phyloP scores from a whole-genome alignment of 2,329 filamentous ascomycete genomes.

The Didymella lethalis region DNA sequence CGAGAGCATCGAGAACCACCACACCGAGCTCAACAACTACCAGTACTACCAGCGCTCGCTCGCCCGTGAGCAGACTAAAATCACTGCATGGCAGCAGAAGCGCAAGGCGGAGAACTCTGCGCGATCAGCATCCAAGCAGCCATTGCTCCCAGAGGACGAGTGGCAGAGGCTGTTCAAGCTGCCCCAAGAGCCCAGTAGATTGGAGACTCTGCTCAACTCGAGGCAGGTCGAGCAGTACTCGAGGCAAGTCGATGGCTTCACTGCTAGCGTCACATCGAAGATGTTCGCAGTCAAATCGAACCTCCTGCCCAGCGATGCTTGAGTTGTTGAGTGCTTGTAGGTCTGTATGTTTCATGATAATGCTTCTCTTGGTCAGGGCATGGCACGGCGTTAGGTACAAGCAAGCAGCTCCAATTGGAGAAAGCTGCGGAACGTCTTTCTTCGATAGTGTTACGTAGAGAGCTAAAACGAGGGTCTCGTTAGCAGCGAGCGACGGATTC shows the following conservation, averaged over 20 bases:
- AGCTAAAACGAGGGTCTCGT: slow-evolving; percentile 21
- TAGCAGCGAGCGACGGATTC: slow-evolving; percentile 33
- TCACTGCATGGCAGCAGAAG: slow-evolving; percentile 95
- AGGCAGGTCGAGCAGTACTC: slow-evolving; percentile 98
- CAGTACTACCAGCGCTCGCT: slow-evolving; percentile 96
- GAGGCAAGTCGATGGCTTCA: slow-evolving; percentile 95
- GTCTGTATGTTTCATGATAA: slow-evolving; percentile 40
- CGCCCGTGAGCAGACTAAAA: slow-evolving; percentile 93
- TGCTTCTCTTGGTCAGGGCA: slow-evolving; percentile 48
- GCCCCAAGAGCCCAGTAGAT: slow-evolving; percentile 87
- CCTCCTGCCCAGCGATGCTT: slow-evolving; percentile 63
- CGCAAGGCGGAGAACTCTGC: slow-evolving; percentile 94
- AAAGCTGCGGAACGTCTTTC: slow-evolving; percentile 32
- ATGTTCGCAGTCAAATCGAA: slow-evolving; percentile 94
- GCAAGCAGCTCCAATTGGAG: slow-evolving; percentile 30
- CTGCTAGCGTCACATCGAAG: slow-evolving; percentile 88
- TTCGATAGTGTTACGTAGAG: slow-evolving; percentile 21
- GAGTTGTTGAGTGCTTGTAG: slow-evolving; percentile 28
- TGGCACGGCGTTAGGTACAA: slow-evolving; percentile 50
- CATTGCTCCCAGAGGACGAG: slow-evolving; percentile 91
- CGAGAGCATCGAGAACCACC: slow-evolving; percentile 96
- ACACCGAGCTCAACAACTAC: slow-evolving; percentile 99
- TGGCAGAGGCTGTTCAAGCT: slow-evolving; percentile 99
- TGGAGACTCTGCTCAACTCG: slow-evolving; percentile 94
- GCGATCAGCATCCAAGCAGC: slow-evolving; percentile 84